Conservation (phyloP, 2,329 filamentous ascomycete genomes). For the Diaporthe citrichinensis region DNA sequence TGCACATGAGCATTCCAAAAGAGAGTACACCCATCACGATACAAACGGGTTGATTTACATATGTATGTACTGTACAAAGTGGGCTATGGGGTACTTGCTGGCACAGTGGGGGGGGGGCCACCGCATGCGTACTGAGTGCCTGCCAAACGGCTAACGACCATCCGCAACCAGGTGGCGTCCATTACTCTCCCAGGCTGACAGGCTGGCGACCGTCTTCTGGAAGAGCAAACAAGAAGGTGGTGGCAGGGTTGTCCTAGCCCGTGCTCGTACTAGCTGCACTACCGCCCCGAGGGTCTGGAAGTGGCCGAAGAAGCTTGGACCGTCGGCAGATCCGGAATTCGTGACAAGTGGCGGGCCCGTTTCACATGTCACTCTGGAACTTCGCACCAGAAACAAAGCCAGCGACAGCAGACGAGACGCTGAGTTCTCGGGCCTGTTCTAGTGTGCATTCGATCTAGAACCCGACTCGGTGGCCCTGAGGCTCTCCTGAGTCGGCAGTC, state of each 20-base stretch:
- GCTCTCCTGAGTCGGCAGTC: background rate
- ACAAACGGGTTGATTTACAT: background rate
- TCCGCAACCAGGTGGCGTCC: background rate
- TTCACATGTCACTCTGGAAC: constrained; percentile 40
- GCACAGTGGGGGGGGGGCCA: background rate
- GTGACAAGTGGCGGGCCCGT: constrained; percentile 31
- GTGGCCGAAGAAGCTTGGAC: constrained; percentile 32
- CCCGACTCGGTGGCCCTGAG: background rate
- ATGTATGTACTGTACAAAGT: background rate
- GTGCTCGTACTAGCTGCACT: background rate
- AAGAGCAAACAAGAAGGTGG: background rate
- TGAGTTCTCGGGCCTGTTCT: background rate
- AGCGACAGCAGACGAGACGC: constrained; percentile 4
- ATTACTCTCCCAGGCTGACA: background rate
- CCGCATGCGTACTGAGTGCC: background rate
- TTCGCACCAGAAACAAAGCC: constrained; percentile 10
- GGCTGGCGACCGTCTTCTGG: background rate
- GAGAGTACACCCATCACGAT: background rate
- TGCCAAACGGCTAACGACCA: background rate
- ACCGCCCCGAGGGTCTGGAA: constrained; percentile 34
- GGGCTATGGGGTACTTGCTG: background rate
- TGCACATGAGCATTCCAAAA: background rate
- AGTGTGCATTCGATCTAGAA: background rate
- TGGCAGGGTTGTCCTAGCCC: background rate
- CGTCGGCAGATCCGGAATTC: constrained; percentile 35